phyloP scores from a whole-genome alignment of 2,329 filamentous ascomycete species.

The Monilinia polystroma region DNA sequence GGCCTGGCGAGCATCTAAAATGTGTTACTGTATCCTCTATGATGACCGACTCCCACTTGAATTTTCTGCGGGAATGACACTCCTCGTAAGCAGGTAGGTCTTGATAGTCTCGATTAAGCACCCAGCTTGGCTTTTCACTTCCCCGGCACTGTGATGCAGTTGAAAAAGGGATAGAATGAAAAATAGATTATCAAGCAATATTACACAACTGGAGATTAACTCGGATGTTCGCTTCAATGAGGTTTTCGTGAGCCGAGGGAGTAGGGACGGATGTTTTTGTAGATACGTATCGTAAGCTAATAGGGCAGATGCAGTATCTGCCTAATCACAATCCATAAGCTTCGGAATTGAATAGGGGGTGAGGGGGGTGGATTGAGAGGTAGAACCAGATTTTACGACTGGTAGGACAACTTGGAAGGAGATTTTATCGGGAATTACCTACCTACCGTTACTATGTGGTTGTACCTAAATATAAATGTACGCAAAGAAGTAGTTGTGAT shows the following conservation, averaged over 20 bases:
- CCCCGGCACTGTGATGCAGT: background rate
- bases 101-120: background rate
- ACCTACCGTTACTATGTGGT: too few relatives aligned
- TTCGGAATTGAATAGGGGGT: background rate
- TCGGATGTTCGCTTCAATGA: background rate
- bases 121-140: background rate
- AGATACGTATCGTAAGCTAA: background rate
- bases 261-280: background rate
- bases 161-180: background rate
- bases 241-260: background rate
- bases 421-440: too few relatives aligned
- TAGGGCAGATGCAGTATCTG: background rate
- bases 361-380: background rate
- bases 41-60: background rate
- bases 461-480: too few relatives aligned
- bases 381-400: background rate
- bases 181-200: background rate
- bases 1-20: slow-evolving; percentile 2
- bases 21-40: background rate
- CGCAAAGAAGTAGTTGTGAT: too few relatives aligned
- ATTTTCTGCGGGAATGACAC: background rate
- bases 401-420: too few relatives aligned
- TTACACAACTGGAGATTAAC: slow-evolving; percentile 4
- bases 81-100: background rate
- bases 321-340: background rate